Evolutionary conservation across 179 eudicot genomes (phyloP), one percentile per base, ranked within the genome.

Genomic region (Pouteria campechiana): DNA sequence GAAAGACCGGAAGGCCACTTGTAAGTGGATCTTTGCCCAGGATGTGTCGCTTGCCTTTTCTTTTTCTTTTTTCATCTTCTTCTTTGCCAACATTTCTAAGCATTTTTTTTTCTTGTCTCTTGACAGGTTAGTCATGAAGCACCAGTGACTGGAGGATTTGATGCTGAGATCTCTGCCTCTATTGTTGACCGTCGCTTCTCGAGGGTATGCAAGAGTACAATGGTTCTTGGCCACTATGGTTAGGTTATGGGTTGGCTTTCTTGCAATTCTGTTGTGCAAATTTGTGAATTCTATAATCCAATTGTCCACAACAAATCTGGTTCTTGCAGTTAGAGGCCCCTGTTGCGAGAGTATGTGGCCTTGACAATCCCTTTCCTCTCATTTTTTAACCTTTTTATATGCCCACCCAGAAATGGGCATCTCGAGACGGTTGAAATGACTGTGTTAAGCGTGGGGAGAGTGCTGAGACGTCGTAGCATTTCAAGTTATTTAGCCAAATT

Each of bases 81-180:
- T 18, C 43, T n/a, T n/a, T n/a, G n/a, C n/a, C n/a, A n/a, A n/a
- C n/a, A n/a, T n/a, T n/a, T n/a, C n/a, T n/a, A n/a, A n/a, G n/a
- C n/a, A n/a, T n/a, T n/a, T n/a, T n/a, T n/a, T n/a, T n/a, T n/a
- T n/a, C n/a, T n/a, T n/a, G n/a, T n/a, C n/a, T n/a, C 17, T 23
- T 57, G n/a, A 35, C 72, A 87, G 99, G 67, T 92, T 44, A 92
- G 99, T 52, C 99, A 92, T 63, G 99, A 92, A 70, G 99, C 99
- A 63, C 99, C 99, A 32, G 72, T 87, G 33, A 92, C 99, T 14
- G 96, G 96, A 50, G 99, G 99, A 57, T 92, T 92, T 61, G 99
- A 94, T 17, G 99, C 96, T 54, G 99, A 92, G 51, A 75, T 92
- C 24, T 93, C 99, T 55, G 94, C 99, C 34, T 82, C 99, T 22